Conservation (phyloP, 2,329 filamentous ascomycete genomes). For the Lasiodiplodia hormozganensis region DNA sequence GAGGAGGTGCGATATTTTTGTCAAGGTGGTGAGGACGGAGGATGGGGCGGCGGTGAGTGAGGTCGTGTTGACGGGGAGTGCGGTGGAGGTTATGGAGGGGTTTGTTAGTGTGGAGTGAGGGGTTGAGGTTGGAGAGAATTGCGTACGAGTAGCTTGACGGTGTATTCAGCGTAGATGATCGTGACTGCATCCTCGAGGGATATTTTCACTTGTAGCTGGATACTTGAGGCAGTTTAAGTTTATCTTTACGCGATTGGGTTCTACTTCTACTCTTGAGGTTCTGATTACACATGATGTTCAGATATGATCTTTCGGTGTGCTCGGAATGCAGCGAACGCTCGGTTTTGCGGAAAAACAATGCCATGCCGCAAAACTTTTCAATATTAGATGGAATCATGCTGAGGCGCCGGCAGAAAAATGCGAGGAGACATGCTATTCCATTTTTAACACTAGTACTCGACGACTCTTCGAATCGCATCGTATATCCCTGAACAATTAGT, state of each 20-base stretch:
- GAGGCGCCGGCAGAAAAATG: not conserved
- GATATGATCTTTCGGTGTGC: not conserved
- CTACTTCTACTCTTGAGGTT: not conserved
- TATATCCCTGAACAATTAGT: conserved; percentile 48
- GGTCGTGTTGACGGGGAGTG: conserved; percentile 51
- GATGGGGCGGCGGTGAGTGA: conserved; percentile 44
- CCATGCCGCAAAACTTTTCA: not conserved
- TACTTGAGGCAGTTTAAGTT: too few species aligned
- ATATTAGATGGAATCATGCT: not conserved
- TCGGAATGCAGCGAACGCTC: not conserved
- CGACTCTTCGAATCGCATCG: conserved; percentile 55
- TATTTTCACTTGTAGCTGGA: too few species aligned
- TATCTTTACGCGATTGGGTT: not conserved
- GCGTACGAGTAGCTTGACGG: too few species aligned
- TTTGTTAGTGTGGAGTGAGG: conserved; percentile 30
- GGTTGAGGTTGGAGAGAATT: not conserved
- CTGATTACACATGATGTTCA: not conserved
- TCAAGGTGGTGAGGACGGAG: conserved; percentile 54
- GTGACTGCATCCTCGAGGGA: too few species aligned
- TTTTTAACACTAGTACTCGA: conserved; percentile 49
- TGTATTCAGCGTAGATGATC: too few species aligned
- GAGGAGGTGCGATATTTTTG: conserved; percentile 55
- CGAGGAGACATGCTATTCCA: not conserved
- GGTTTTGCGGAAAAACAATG: not conserved
- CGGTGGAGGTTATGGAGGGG: conserved; percentile 53